A percentile compares a stretch with the other conserved stretches of the same genome.
phyloP scores from a whole-genome alignment of 805 yeast genomes.

The Lachancea fermentati region DNA sequence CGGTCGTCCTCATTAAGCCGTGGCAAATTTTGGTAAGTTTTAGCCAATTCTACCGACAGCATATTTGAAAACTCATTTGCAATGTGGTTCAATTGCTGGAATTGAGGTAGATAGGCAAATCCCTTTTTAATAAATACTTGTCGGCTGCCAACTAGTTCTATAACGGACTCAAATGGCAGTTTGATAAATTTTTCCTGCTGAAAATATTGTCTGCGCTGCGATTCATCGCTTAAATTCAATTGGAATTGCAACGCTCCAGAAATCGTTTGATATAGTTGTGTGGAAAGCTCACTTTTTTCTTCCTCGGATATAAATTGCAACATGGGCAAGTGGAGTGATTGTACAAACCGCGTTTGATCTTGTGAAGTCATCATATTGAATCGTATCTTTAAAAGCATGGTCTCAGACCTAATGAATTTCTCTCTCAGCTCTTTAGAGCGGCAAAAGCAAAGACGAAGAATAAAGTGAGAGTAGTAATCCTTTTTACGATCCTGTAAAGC shows the following conservation, averaged over 20 bases:
- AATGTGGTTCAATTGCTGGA: constrained; percentile 67
- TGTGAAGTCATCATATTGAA: constrained; percentile 53
- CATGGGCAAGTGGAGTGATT: constrained; percentile 63
- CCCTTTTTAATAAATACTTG: constrained; percentile 65
- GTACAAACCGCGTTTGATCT: constrained; percentile 71
- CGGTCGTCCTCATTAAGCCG: constrained; percentile 89
- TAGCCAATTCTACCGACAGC: constrained; percentile 47
- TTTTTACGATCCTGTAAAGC: constrained; percentile 62
- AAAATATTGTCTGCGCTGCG: constrained; percentile 39
- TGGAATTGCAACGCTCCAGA: constrained; percentile 35
- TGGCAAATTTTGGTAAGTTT: constrained; percentile 74
- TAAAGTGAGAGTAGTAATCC: constrained; percentile 90
- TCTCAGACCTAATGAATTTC: constrained; percentile 74
- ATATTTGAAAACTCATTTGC: constrained; percentile 58
- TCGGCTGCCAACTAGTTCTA: constrained; percentile 70
- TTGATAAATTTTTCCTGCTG: constrained; percentile 66
- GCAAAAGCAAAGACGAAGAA: constrained; percentile 83
- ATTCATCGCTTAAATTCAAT: constrained; percentile 41
- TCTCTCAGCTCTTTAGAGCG: constrained; percentile 76
- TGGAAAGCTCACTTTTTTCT: constrained; percentile 50
- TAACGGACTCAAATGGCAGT: constrained; percentile 81
- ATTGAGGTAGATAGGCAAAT: constrained; percentile 76
- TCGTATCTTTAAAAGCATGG: constrained; percentile 66
- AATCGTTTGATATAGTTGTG: constrained; percentile 51
- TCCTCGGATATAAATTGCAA: constrained; percentile 50